Conservation (phyloP, 768 basidiomycete species). For the Termitomyces sp. region DNA sequence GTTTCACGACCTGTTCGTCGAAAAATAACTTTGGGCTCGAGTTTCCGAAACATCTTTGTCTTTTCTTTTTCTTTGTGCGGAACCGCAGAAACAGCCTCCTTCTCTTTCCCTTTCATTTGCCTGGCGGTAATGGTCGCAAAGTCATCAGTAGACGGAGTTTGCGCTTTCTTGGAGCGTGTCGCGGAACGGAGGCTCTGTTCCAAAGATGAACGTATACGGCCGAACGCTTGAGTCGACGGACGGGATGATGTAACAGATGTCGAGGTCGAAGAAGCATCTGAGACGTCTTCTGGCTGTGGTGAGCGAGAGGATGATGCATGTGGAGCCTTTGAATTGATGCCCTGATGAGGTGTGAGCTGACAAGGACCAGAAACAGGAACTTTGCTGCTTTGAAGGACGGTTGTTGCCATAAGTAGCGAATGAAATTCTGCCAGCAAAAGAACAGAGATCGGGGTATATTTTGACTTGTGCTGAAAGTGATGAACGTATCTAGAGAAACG, state of each 20-base stretch:
- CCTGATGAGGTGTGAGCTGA: conserved; percentile 42
- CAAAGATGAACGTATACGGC: conserved; percentile 61
- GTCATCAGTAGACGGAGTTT: conserved; percentile 34
- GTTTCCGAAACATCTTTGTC: conserved; percentile 40
- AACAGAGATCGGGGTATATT: conserved; percentile 4
- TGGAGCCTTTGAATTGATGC: conserved; percentile 27
- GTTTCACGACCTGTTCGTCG: conserved; percentile 38
- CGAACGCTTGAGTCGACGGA: conserved; percentile 50
- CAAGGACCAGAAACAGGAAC: conserved; percentile 38
- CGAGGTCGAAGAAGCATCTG: conserved; percentile 21
- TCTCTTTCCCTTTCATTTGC: conserved; percentile 46
- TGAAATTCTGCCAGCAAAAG: neutral
- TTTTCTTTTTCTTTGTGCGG: conserved; percentile 33
- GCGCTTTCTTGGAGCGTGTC: conserved; percentile 50
- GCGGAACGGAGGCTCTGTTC: conserved; percentile 66
- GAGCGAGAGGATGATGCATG: conserved; percentile 41
- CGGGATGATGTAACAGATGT: conserved; percentile 27
- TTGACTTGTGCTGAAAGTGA: neutral
- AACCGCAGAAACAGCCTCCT: conserved; percentile 14
- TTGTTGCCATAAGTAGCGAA: conserved; percentile 39
- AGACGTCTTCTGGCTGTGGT: conserved; percentile 30
- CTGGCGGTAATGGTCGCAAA: conserved; percentile 37
- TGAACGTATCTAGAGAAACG: conserved; percentile 7
- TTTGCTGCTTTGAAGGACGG: conserved; percentile 35
- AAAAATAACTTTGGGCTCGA: conserved; percentile 51